Percentiles rank a stretch among this genome's conserved stretches.
Conservation (phyloP, 768 basidiomycete genomes). For the Mycena belliarum region DNA sequence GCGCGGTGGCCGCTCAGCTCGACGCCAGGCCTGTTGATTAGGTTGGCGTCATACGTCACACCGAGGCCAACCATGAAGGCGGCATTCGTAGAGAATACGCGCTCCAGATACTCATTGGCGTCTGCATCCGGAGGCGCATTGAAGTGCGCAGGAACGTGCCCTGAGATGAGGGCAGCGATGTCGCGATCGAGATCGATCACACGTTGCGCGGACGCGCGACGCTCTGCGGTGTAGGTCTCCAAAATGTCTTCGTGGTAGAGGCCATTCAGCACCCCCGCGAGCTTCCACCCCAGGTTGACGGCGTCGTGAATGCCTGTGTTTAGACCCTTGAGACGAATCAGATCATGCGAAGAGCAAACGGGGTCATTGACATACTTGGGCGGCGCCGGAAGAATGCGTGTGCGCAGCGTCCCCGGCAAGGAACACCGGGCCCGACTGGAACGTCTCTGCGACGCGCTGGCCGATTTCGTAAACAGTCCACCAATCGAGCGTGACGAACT, state of each 20-base stretch:
- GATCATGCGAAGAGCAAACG: neutral
- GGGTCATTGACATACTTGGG: neutral
- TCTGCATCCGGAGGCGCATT: neutral
- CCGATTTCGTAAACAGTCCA: slow-evolving; percentile 20
- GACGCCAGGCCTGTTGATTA: neutral
- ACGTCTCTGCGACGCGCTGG: slow-evolving; percentile 6
- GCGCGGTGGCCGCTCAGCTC: neutral
- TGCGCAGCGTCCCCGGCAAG: slow-evolving; percentile 11
- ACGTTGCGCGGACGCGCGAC: neutral
- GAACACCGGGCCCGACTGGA: slow-evolving; percentile 3
- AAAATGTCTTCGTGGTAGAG: neutral
- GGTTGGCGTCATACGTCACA: neutral
- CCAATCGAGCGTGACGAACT: slow-evolving; percentile 19
- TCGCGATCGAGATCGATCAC: neutral
- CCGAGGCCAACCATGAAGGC: neutral
- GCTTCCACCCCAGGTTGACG: slow-evolving; percentile 14
- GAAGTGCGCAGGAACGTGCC: neutral
- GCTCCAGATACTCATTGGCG: neutral
- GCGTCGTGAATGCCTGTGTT: slow-evolving; percentile 12
- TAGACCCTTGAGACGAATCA: neutral
- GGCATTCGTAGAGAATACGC: neutral
- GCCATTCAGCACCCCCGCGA: slow-evolving; percentile 2
- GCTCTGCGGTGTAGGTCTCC: neutral
- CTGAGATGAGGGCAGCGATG: neutral
- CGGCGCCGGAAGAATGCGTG: slow-evolving; percentile 7